A percentile compares a stretch with the other conserved stretches of the same genome.
Conservation (phyloP, 2,329 filamentous ascomycete genomes). For the Alternaria dauci region DNA sequence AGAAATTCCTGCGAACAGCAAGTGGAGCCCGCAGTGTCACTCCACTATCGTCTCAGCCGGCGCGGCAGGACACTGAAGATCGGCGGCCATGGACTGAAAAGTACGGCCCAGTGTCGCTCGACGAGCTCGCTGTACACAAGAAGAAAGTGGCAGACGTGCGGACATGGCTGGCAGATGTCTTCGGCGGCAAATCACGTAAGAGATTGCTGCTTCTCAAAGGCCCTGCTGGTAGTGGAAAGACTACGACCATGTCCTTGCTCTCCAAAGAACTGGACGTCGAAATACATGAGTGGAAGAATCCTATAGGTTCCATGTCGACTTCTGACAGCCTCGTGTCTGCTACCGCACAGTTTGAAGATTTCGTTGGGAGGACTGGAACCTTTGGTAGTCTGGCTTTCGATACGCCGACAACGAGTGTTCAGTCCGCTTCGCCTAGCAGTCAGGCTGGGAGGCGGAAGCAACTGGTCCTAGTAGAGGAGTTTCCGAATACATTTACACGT, state of each 20-base stretch:
- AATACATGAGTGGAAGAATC: conserved; percentile 91
- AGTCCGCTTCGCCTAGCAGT: conserved; percentile 22
- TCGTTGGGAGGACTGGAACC: conserved; percentile 80
- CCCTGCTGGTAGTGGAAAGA: conserved; percentile 91
- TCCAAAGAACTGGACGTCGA: conserved; percentile 79
- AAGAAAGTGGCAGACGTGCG: conserved; percentile 89
- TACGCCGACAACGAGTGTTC: conserved; percentile 20
- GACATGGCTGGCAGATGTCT: conserved; percentile 80
- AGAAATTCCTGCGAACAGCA: conserved; percentile 56
- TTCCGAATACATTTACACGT: conserved; percentile 59
- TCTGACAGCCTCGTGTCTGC: conserved; percentile 72
- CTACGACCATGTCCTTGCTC: conserved; percentile 81
- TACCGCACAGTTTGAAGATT: conserved; percentile 88
- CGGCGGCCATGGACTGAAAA: conserved; percentile 85
- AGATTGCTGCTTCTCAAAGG: conserved; percentile 86
- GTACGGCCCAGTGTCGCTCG: conserved; percentile 76
- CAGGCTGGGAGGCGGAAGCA: conserved; percentile 45
- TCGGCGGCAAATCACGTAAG: conserved; percentile 68
- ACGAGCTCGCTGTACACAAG: conserved; percentile 93
- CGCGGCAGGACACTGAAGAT: conserved; percentile 57
- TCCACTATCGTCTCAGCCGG: conserved; percentile 34
- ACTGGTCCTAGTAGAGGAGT: conserved; percentile 60
- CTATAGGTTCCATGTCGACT: conserved; percentile 67
- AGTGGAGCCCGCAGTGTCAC: conserved; percentile 44
- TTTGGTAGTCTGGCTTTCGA: conserved; percentile 74